These are phyloP conservation scores for Fragilariopsis cylindrus DNA, from an alignment of 108 stramenopile genomes.

Conservation along the genomic window DNA sequence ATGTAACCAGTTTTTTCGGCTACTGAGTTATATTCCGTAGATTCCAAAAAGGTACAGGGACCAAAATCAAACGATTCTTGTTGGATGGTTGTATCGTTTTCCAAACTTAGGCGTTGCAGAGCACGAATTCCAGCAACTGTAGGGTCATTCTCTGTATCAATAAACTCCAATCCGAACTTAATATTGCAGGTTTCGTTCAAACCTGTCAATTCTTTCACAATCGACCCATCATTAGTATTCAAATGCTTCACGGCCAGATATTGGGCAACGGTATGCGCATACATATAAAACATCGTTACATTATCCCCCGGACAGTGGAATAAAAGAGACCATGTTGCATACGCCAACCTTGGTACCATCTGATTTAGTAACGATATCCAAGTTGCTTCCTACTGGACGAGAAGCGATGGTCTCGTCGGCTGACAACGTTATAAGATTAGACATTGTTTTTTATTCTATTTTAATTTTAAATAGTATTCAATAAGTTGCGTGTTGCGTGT, in stretches of 20 bases:
- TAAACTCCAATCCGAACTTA: slow-evolving; percentile 34
- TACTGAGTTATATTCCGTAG: not conserved
- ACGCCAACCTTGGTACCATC: not conserved
- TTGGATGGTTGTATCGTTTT: not conserved
- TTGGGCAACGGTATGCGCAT: not conserved
- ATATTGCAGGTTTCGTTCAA: slow-evolving; percentile 38
- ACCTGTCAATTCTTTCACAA: slow-evolving; percentile 38
- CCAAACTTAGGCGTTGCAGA: not conserved
- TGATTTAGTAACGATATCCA: not conserved
- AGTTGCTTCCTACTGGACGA: not conserved
- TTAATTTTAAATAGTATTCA: too few species aligned
- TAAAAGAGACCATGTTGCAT: not conserved
- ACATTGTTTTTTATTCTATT: too few species aligned
- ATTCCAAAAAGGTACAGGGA: not conserved
- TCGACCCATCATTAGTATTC: slow-evolving; percentile 16
- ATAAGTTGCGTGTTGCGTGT: too few species aligned
- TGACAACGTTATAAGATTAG: not conserved
- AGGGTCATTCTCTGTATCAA: slow-evolving; percentile 21
- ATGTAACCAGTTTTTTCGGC: not conserved
- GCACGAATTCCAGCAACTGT: slow-evolving; percentile 21
- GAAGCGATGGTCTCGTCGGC: not conserved
- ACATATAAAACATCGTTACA: not conserved
- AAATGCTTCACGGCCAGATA: not conserved
- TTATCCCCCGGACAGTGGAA: not conserved
- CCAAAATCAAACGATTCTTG: not conserved